Evolutionary conservation across 2,329 filamentous ascomycete species (phyloP).

Genomic region (Penicillium sp.): DNA sequence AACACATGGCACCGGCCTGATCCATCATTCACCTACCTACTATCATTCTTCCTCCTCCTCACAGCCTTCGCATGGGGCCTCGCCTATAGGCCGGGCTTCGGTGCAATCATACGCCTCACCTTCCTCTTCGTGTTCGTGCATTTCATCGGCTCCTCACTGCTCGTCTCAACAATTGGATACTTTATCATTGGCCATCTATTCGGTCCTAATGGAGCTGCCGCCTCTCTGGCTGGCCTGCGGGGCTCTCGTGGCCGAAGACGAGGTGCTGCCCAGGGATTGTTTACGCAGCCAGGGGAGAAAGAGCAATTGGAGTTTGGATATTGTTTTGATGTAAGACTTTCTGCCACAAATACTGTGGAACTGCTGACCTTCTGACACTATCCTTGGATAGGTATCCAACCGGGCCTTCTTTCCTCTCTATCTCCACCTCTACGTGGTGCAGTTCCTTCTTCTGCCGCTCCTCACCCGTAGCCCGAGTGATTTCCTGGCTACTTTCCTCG

Average conservation of each 20-base stretch:
- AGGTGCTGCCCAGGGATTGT: conserved; percentile 55
- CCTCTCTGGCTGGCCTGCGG: conserved; percentile 48
- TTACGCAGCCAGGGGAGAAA: conserved; percentile 55
- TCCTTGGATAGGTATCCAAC: conserved; percentile 55
- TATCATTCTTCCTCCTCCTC: conserved; percentile 64
- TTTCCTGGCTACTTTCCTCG: conserved; percentile 55
- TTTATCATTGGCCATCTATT: conserved; percentile 63
- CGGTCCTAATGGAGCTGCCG: conserved; percentile 52
- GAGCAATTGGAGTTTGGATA: conserved; percentile 69
- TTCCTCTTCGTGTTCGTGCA: conserved; percentile 55
- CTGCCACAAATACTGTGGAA: not conserved
- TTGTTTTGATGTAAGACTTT: conserved; percentile 63
- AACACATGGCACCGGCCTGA: conserved; percentile 70
- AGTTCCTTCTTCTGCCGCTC: conserved; percentile 66
- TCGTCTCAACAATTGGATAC: conserved; percentile 63
- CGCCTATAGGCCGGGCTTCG: conserved; percentile 51
- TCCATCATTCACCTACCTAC: conserved; percentile 68
- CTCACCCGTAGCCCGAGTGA: conserved; percentile 45
- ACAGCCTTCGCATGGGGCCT: conserved; percentile 61
- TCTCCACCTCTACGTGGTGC: conserved; percentile 65
- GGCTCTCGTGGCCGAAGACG: conserved; percentile 50
- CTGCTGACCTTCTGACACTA: not conserved
- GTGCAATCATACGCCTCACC: conserved; percentile 49
- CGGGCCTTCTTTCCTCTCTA: conserved; percentile 68
- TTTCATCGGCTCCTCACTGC: conserved; percentile 60